A percentile compares a stretch with the other conserved stretches of the same genome.
phyloP scores from a whole-genome alignment of 2,329 filamentous ascomycete species.

The Cordyceps fumosorosea region DNA sequence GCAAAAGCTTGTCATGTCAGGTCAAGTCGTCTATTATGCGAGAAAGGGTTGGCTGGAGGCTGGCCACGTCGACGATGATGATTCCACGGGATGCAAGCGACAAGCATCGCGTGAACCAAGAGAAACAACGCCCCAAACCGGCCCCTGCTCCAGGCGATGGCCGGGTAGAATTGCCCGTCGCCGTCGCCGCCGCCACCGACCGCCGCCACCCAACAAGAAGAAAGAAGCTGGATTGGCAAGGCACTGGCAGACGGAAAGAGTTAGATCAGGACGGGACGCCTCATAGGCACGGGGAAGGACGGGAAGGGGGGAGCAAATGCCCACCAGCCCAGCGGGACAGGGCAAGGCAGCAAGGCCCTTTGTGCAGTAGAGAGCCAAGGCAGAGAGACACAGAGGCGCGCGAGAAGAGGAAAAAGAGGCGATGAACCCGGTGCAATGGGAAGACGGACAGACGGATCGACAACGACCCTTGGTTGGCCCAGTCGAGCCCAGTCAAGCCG shows the following conservation, averaged over 20 bases:
- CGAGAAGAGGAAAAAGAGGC: not conserved
- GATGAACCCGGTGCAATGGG: constrained; percentile 8
- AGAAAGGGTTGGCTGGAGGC: not conserved
- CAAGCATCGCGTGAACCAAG: not conserved
- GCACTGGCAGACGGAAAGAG: not conserved
- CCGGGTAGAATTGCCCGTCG: constrained; percentile 1
- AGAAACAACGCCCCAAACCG: not conserved
- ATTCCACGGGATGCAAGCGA: not conserved
- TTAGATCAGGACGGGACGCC: not conserved
- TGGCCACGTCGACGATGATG: not conserved
- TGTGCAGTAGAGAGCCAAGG: too few relatives aligned
- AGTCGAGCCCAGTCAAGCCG: too few relatives aligned
- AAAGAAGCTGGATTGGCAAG: too few relatives aligned
- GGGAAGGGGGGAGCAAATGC: not conserved
- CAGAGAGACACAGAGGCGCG: too few relatives aligned
- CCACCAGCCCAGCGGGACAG: not conserved
- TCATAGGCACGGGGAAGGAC: constrained; percentile 2
- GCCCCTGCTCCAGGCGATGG: not conserved
- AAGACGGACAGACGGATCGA: constrained; percentile 4
- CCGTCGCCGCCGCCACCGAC: not conserved
- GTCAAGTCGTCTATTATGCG: not conserved
- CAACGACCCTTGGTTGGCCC: too few relatives aligned
- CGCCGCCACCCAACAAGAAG: not conserved
- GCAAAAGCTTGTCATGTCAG: not conserved
- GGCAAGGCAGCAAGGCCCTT: too few relatives aligned